phyloP scores from a whole-genome alignment of 2,329 filamentous ascomycete species.

The Dissoconium aciculare region DNA sequence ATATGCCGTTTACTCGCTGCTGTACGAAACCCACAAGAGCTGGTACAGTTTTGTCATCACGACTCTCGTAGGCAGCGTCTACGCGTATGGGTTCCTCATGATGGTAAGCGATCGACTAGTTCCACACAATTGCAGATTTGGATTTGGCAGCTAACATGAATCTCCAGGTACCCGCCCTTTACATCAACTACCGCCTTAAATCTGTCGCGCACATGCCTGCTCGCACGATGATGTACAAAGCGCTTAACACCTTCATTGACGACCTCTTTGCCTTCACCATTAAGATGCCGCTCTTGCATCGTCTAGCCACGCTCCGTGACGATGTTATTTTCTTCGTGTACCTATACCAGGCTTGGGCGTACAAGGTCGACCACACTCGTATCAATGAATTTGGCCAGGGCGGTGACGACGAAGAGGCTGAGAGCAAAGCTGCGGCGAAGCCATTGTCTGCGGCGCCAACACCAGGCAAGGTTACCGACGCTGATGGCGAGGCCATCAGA shows the following conservation, averaged over 20 bases:
- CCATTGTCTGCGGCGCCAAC: conserved; percentile 24
- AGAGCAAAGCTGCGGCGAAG: conserved; percentile 33
- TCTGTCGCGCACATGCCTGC: conserved; percentile 89
- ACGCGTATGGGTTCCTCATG: conserved; percentile 97
- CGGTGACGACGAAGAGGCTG: conserved; percentile 67
- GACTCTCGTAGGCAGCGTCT: conserved; percentile 87
- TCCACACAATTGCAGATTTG: too few relatives aligned
- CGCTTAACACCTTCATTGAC: conserved; percentile 97
- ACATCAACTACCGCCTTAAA: conserved; percentile 96
- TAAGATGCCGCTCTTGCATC: conserved; percentile 93
- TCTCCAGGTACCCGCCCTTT: conserved; percentile 58
- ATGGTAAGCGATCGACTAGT: conserved; percentile 46
- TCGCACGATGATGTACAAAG: conserved; percentile 96
- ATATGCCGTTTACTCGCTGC: conserved; percentile 78
- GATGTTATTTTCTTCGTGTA: conserved; percentile 98
- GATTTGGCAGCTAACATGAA: too few relatives aligned
- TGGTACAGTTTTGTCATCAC: conserved; percentile 86
- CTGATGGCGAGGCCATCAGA: conserved; percentile 8
- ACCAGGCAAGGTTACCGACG: conserved; percentile 9
- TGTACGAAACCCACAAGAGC: conserved; percentile 91
- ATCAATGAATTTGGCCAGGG: conserved; percentile 98
- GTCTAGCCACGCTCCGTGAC: conserved; percentile 80
- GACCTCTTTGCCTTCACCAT: conserved; percentile 98
- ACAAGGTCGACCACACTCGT: conserved; percentile 77
- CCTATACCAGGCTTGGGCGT: conserved; percentile 84